Base-by-base conservation (phyloP, 2,329 filamentous ascomycete genomes). In the Colletotrichum paranaense region DNA sequence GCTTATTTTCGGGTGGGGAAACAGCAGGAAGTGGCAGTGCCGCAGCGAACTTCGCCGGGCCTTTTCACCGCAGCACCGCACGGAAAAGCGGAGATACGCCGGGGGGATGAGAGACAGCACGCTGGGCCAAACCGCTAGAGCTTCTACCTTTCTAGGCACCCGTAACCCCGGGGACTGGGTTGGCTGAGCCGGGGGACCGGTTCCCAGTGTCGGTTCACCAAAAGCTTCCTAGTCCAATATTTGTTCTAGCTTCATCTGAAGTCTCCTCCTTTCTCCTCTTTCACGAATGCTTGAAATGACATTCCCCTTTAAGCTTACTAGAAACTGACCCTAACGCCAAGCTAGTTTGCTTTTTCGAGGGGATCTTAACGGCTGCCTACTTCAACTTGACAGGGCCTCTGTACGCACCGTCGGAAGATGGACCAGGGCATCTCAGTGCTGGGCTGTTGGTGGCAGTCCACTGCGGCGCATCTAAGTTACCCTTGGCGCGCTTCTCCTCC, bases 1-100 rank as follows among this genome's bases (percentile, higher is more conserved):
- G 28, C 28, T 64, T 42, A 42, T 32, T 22, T 22, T 63, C n/a
- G 22, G 6, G 30, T 38, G 62, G 24, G 12, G 46, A 53, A 53
- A 57, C 4, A 32, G 12, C 5, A 55, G 62, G 62, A 56, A 65
- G 62, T 65, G 62, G 62, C 52, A 30, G 49, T 65, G 62, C 62
- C 28, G 28, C 28, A 46, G 46, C 32, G 14, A 52, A 49, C 62
- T 42, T 53, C 62, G 52, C 30, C 52, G 52, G 49, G 26, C 26
- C 46, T 22, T 35, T 49, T 6, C 42, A 38, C 62, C 32, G 62
- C 52, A 42, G 28, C 42, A 38, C 62, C 32, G 62, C 24, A 42
- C 62, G 49, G 62, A 65, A 56, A 56, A 56, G 62, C 28, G 62
- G 62, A 1, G 62, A 38, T 0, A 4, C 19, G 3, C 14, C 30